Conservation (phyloP, 495 filamentous ascomycete genomes). For the Penicillium roqueforti region DNA sequence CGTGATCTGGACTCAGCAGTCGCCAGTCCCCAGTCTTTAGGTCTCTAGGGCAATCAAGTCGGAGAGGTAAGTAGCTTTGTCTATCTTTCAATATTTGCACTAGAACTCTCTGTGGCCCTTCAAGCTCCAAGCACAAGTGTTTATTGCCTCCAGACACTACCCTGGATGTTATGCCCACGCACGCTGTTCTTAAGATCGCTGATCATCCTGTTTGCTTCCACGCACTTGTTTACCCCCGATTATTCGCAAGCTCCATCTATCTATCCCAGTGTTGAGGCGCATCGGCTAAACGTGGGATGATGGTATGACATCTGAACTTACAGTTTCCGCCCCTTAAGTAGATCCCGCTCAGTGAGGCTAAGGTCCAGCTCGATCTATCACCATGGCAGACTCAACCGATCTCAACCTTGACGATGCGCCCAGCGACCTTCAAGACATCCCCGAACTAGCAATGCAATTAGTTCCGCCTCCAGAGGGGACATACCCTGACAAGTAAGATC, state of each 20-base stretch:
- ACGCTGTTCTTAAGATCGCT: slow-evolving; percentile 26
- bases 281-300: slow-evolving; percentile 4
- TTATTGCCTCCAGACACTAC: slow-evolving; percentile 7
- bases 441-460: slow-evolving; percentile 43
- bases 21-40: slow-evolving; percentile 12
- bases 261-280: background rate
- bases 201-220: slow-evolving; percentile 37
- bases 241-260: slow-evolving; percentile 8
- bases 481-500: slow-evolving; percentile 44
- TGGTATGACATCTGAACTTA: slow-evolving; percentile 20
- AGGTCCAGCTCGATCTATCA: slow-evolving; percentile 16
- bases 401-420: slow-evolving; percentile 44
- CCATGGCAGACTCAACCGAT: slow-evolving; percentile 43
- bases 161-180: slow-evolving; percentile 40
- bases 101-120: background rate
- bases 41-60: slow-evolving; percentile 14
- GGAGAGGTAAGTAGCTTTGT: slow-evolving; percentile 6
- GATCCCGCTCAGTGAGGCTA: slow-evolving; percentile 5
- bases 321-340: slow-evolving; percentile 2
- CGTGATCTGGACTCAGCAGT: slow-evolving; percentile 21
- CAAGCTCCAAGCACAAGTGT: background rate
- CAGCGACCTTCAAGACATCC: slow-evolving; percentile 48
- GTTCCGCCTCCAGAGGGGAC: slow-evolving; percentile 42
- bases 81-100: background rate
- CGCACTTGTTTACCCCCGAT: slow-evolving; percentile 36